Base-by-base conservation (phyloP, 371 early-diverging fungal genomes). In the Lichtheimia ramosa region DNA sequence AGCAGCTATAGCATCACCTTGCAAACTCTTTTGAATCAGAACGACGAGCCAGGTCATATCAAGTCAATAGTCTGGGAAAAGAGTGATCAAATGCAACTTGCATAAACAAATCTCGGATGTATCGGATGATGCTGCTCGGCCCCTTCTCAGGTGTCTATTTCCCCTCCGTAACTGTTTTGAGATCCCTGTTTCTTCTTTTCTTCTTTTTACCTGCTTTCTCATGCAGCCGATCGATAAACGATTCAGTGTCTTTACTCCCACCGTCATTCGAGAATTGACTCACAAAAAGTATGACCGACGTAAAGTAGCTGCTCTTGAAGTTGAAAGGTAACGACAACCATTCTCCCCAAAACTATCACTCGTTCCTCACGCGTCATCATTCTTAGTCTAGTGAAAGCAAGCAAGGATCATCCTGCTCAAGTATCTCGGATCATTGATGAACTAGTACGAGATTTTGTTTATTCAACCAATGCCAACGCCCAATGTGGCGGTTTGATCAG, bases 401-500 rank as follows among this genome's bases (percentile, higher is more conserved):
- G 73, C 41, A 83, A 87, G 51, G 56, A 43, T 3, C 24, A 41
- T 27, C 65, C 71, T 4, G 74, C 68, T n/a, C 79, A 82, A 48
- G 77, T 92, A 25, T 77, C 75, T 48, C 63, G 66, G 43, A 84
- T 95, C 43, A 83, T 95, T 43, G 77, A 79, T 34, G 81, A 83
- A 42, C 81, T 96, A 15, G 84, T 89, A 2, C 73, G 84, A 18
- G 96, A 96, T 54, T 95, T 88, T 74, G 89, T 90, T 2, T 91
- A 90, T 65, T 92, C 95, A 0, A 76, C 84, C 24, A 71, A 82
- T 20, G 79, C 92, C 39, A 88, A 94, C 65, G 79, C 92, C 5
- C 86, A 94, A 4, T 92, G 93, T 68, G 97, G 97, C 48, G 97
- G 97, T 0, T 77, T 96, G 6, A 95, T 96, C 58, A 93, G 90